Percentiles rank a stretch among this genome's conserved stretches.
These are phyloP conservation scores for Trematosphaeria pertusa DNA, from an alignment of 2,329 filamentous ascomycete species.

Conservation along the genomic window DNA sequence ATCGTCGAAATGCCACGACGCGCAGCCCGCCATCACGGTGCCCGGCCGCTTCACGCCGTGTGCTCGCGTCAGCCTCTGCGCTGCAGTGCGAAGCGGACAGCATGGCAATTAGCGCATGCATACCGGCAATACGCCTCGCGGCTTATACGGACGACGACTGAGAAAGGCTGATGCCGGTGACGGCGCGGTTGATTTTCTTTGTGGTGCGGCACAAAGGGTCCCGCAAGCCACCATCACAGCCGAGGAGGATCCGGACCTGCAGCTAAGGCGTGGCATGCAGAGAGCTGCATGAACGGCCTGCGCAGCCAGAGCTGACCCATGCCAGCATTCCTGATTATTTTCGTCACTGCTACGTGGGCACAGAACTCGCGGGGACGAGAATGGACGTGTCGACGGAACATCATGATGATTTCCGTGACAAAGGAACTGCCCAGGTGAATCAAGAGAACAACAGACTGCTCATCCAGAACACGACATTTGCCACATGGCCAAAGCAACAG, in stretches of 20 bases:
- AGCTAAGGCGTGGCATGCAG: conserved; percentile 2
- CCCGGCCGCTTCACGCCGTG: not conserved
- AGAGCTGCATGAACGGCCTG: not conserved
- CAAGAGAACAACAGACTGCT: no score
- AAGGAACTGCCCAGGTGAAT: no score
- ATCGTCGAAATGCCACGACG: not conserved
- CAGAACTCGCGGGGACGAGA: not conserved
- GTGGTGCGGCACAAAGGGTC: not conserved
- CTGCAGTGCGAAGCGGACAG: no score
- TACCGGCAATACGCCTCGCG: no score
- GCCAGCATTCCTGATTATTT: not conserved
- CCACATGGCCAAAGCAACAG: no score
- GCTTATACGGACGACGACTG: no score
- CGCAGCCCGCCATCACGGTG: not conserved
- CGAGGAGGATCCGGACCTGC: conserved; percentile 4
- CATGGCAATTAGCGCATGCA: no score
- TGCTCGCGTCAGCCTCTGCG: no score
- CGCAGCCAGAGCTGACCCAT: not conserved
- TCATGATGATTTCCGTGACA: no score
- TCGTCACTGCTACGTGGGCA: not conserved
- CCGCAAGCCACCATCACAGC: conserved; percentile 1
- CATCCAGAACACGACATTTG: no score
- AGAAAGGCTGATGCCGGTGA: no score
- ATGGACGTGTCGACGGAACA: no score
- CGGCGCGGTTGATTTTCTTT: not conserved